A percentile compares a stretch with the other conserved stretches of the same genome.
Evolutionary conservation across 495 filamentous ascomycete species (phyloP).

Genomic region (Penicillium bialowiezense): DNA sequence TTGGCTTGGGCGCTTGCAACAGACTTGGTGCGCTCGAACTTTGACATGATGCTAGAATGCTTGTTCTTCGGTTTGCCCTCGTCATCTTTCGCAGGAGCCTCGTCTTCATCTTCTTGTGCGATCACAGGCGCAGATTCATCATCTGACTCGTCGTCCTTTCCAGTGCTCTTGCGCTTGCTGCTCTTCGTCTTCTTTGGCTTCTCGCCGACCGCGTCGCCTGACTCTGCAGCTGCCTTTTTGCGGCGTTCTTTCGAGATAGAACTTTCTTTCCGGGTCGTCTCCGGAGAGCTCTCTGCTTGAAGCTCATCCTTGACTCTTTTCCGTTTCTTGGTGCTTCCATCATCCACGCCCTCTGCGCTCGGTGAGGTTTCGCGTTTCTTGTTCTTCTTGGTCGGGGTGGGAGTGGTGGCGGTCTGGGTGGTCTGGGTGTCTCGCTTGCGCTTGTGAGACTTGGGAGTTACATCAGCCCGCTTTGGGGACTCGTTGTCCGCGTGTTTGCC

Average conservation of each 20-base stretch:
- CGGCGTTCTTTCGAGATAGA: constrained; percentile 24
- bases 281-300: constrained; percentile 19
- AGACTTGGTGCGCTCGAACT: constrained; percentile 42
- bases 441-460: constrained; percentile 30
- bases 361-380: constrained; percentile 31
- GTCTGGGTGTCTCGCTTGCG: constrained; percentile 38
- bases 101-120: constrained; percentile 5
- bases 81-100: constrained; percentile 4
- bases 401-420: constrained; percentile 25
- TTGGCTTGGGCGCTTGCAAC: constrained; percentile 29
- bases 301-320: constrained; percentile 16
- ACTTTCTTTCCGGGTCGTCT: constrained; percentile 26
- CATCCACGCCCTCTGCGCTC: constrained; percentile 6
- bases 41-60: constrained; percentile 42
- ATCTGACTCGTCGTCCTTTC: constrained; percentile 10
- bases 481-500: constrained; percentile 16
- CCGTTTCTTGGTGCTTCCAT: constrained; percentile 25
- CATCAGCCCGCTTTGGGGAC: constrained; percentile 16
- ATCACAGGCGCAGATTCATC: constrained; percentile 20
- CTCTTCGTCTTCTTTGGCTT: constrained; percentile 30
- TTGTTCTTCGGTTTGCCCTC: constrained; percentile 30
- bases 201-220: constrained; percentile 13
- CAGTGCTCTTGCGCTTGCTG: constrained; percentile 25
- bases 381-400: constrained; percentile 37
- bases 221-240: constrained; percentile 22